These are phyloP conservation scores for Candida albicans DNA, from an alignment of 1,139 yeast genomes.

Conservation along the genomic window DNA sequence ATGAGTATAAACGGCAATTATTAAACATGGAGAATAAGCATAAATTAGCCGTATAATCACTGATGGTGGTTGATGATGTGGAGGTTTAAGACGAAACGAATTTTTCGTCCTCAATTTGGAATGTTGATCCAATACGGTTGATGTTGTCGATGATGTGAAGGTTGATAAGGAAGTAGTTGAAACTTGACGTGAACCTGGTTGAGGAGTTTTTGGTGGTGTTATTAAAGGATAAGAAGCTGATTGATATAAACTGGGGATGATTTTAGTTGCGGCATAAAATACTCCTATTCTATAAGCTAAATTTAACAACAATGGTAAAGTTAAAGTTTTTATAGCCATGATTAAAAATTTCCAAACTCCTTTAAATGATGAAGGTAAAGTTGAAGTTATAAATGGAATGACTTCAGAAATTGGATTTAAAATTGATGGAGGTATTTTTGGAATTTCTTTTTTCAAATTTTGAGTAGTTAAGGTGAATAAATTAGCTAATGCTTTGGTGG, in stretches of 20 bases:
- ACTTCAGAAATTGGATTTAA: conserved; percentile 40
- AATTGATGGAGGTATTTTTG: conserved; percentile 42
- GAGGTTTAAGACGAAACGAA: conserved; percentile 18
- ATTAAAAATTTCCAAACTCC: conserved; percentile 70
- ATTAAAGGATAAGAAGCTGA: conserved; percentile 34
- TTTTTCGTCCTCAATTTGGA: conserved; percentile 8
- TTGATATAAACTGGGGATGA: conserved; percentile 73
- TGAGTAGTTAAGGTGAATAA: conserved; percentile 40
- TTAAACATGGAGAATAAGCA: conserved; percentile 89
- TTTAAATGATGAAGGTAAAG: conserved; percentile 57
- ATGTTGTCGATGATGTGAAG: conserved; percentile 9
- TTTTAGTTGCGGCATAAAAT: conserved; percentile 90
- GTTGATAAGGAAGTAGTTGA: conserved; percentile 13
- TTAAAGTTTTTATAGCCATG: conserved; percentile 70
- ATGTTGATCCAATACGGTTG: conserved; percentile 8
- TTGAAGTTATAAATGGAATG: conserved; percentile 50
- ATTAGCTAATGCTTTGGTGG: conserved; percentile 38
- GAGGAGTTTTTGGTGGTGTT: conserved; percentile 37
- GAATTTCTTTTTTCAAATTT: conserved; percentile 40
- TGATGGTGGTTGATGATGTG: conserved; percentile 34
- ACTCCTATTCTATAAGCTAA: conserved; percentile 84
- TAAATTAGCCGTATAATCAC: conserved; percentile 63
- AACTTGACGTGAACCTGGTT: conserved; percentile 15
- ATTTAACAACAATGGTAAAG: conserved; percentile 79
- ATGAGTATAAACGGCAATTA: conserved; percentile 93